Conservation (phyloP, 148 eudicot genomes). For the Vaccinium macrocarpon region DNA sequence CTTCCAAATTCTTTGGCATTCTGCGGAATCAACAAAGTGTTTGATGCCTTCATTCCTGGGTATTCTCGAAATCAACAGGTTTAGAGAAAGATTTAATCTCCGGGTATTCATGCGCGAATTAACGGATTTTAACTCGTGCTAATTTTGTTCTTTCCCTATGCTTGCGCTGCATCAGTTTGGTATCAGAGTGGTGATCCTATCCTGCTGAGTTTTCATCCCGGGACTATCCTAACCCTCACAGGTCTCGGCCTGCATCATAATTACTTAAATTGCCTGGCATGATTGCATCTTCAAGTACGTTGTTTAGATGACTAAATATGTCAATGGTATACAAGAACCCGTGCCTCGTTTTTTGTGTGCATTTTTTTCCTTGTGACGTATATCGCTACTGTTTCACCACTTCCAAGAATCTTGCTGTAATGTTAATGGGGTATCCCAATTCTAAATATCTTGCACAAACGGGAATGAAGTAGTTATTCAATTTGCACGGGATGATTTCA, state of each 20-base stretch:
- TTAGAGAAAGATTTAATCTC: no score
- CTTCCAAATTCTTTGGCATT: no score
- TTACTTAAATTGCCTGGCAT: neutral
- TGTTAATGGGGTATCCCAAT: neutral
- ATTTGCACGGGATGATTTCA: neutral
- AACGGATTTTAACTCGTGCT: no score
- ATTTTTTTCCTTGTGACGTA: neutral
- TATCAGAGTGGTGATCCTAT: no score
- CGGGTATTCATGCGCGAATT: no score
- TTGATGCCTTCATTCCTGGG: no score
- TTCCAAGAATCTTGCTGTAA: neutral
- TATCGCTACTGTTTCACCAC: neutral
- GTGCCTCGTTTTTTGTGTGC: neutral
- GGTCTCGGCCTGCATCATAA: neutral
- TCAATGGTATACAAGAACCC: neutral
- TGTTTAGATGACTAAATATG: neutral
- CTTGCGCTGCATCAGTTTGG: no score
- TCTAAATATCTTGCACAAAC: neutral
- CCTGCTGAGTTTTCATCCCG: no score
- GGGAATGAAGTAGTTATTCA: neutral
- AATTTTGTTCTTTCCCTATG: no score
- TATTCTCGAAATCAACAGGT: no score
- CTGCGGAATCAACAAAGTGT: no score
- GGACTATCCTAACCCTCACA: no score
- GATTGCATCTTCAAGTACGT: neutral